Base-by-base conservation (phyloP, 208 protist species). In the Acanthamoeba healyi region DNA sequence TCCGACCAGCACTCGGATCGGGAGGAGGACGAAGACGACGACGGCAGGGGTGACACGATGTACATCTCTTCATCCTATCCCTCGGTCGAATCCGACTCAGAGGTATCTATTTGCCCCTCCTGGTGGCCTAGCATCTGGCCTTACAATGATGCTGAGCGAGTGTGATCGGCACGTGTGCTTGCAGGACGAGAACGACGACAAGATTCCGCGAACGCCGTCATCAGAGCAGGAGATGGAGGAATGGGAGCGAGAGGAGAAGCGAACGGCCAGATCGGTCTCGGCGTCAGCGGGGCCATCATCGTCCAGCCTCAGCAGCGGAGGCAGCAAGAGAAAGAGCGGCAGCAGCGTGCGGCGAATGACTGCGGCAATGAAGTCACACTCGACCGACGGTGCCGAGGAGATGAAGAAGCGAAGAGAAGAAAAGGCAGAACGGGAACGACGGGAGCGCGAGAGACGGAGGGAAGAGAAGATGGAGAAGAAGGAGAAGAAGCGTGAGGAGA, bases 391-490 rank as follows among this genome's bases (percentile, higher is more conserved):
- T 22, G 24, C 26, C 29, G 46, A 86, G 15, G 40, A 79, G 70
- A 79, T 67, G 61, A 79, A 44, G 19, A 86, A 86, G 77, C 77
- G 77, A 26, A n/a, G n/a, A n/a, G n/a, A n/a, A n/a, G 46, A 49
- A 29, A 86, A 86, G 44, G 67, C 67, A 14, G 67, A 77, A 24
- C 67, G 67, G 34, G 67, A 77, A 15, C 67, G 67, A 24, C 36
- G 67, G 12, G 67, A 77, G 29, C 67, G 67, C 36, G 67, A 91
- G 61, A 58, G 34, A 17, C 38, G 42, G 14, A 67, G 42, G 14
- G 84, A 91, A 54, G 42, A 72, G 32, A 91, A 91, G 84, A 40
- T 56, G 56, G 61, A 91, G 42, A n/a, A 72, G 61, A 91, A 91
- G 84, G 54, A 72, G 61, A 44, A 72, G 36, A 91, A 91, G 84